Evolutionary conservation across 805 yeast species (phyloP).

Genomic region (Danielia oregonensis): DNA sequence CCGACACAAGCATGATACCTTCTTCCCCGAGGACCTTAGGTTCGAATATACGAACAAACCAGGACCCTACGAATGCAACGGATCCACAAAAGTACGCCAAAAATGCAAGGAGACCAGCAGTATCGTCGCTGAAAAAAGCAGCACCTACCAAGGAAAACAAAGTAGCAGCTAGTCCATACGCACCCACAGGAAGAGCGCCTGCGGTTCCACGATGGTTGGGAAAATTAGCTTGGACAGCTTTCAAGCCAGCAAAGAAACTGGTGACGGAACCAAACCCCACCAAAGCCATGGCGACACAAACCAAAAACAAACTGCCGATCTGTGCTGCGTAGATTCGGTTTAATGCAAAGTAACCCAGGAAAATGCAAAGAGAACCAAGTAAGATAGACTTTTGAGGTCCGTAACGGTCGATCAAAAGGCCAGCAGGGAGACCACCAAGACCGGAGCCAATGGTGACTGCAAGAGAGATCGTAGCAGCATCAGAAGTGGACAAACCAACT

Average conservation of each 20-base stretch:
- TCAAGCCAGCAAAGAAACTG: slow-evolving; percentile 54
- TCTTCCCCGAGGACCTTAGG: slow-evolving; percentile 24
- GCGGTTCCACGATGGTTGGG: slow-evolving; percentile 71
- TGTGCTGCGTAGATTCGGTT: slow-evolving; percentile 43
- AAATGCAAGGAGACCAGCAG: slow-evolving; percentile 54
- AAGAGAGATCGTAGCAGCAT: slow-evolving; percentile 62
- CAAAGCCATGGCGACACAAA: slow-evolving; percentile 47
- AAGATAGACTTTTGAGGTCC: slow-evolving; percentile 55
- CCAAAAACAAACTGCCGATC: slow-evolving; percentile 34
- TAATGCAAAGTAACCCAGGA: slow-evolving; percentile 51
- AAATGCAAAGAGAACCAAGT: slow-evolving; percentile 53
- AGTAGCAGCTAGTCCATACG: slow-evolving; percentile 70
- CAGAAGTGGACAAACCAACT: slow-evolving; percentile 54
- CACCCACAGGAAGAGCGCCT: slow-evolving; percentile 62
- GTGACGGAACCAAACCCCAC: slow-evolving; percentile 69
- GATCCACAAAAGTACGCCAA: slow-evolving; percentile 51
- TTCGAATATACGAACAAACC: slow-evolving; percentile 38
- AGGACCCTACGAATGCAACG: slow-evolving; percentile 40
- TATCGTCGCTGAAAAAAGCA: slow-evolving; percentile 45
- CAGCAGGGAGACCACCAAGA: slow-evolving; percentile 68
- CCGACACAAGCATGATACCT: neutral
- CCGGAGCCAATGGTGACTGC: slow-evolving; percentile 59
- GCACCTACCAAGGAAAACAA: slow-evolving; percentile 59
- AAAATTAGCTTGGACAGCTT: slow-evolving; percentile 59
- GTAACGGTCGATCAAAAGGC: slow-evolving; percentile 56